Evolutionary conservation across 75 land plant genomes (phyloP).

Genomic region (Pseudotsuga menziesii): DNA sequence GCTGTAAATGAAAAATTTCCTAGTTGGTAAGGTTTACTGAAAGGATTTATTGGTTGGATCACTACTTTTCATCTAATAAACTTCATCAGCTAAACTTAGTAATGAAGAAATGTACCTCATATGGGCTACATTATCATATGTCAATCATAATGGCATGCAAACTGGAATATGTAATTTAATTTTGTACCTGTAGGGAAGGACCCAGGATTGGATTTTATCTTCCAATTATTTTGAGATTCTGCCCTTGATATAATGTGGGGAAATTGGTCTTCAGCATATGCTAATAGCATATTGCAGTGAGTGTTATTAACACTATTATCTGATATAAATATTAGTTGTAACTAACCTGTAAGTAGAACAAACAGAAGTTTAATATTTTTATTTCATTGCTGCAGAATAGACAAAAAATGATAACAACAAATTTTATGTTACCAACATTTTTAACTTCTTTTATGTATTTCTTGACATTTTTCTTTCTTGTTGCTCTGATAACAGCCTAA

Average conservation of each 20-base stretch:
- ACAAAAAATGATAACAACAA: background rate
- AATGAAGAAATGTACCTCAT: background rate
- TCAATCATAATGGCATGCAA: background rate
- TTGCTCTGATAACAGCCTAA: constrained; percentile 35
- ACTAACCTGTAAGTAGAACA: no score
- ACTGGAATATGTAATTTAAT: background rate
- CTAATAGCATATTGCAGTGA: background rate
- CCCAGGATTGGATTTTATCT: background rate
- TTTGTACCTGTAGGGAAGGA: background rate
- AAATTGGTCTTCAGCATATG: background rate
- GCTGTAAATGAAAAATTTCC: background rate
- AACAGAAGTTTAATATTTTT: no score
- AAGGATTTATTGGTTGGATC: background rate
- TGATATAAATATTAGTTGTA: background rate
- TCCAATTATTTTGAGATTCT: background rate
- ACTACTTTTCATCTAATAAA: background rate
- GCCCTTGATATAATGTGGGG: background rate
- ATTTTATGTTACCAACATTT: background rate
- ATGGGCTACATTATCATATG: background rate
- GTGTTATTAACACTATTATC: background rate
- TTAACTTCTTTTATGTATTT: background rate
- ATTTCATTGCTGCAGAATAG: no score
- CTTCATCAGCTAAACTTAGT: background rate
- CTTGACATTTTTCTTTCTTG: background rate
- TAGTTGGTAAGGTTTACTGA: background rate